phyloP scores from a whole-genome alignment of 2,329 filamentous ascomycete species.

The Leptoxyphium fumago region DNA sequence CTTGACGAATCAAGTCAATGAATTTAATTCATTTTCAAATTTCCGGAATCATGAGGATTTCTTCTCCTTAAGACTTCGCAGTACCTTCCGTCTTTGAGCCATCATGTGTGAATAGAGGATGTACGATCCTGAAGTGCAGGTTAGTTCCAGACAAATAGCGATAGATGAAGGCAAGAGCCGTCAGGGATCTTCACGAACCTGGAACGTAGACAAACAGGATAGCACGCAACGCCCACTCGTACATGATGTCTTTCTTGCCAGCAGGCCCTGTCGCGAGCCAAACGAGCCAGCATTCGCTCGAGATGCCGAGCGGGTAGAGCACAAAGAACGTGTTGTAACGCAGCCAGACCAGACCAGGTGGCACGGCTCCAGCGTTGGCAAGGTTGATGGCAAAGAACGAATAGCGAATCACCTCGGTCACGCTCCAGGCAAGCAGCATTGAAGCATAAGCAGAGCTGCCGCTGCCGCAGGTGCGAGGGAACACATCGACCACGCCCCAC shows the following conservation, averaged over 20 bases:
- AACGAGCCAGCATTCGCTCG: slow-evolving; percentile 72
- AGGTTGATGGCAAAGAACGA: slow-evolving; percentile 73
- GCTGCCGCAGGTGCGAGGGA: slow-evolving; percentile 45
- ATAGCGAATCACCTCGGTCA: slow-evolving; percentile 90
- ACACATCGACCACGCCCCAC: slow-evolving; percentile 66
- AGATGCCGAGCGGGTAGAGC: slow-evolving; percentile 83
- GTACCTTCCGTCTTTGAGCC: slow-evolving; percentile 66
- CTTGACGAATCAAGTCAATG: no score
- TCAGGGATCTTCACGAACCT: slow-evolving; percentile 36
- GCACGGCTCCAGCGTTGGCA: slow-evolving; percentile 14
- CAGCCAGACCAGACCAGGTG: background rate
- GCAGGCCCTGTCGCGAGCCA: slow-evolving; percentile 51
- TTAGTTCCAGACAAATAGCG: background rate
- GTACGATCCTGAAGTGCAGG: slow-evolving; percentile 45
- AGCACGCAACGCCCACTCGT: slow-evolving; percentile 45
- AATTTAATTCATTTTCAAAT: no score
- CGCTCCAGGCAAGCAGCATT: slow-evolving; percentile 76
- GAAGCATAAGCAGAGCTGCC: slow-evolving; percentile 49
- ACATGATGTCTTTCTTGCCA: slow-evolving; percentile 33
- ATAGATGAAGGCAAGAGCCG: background rate
- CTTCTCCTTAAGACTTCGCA: slow-evolving; percentile 45
- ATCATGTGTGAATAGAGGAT: slow-evolving; percentile 93
- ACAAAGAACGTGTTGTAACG: slow-evolving; percentile 80
- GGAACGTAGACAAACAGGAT: slow-evolving; percentile 67
- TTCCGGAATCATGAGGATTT: slow-evolving; percentile 5